Conservation (phyloP, 345 rosid genomes). For the Balakata baccata region DNA sequence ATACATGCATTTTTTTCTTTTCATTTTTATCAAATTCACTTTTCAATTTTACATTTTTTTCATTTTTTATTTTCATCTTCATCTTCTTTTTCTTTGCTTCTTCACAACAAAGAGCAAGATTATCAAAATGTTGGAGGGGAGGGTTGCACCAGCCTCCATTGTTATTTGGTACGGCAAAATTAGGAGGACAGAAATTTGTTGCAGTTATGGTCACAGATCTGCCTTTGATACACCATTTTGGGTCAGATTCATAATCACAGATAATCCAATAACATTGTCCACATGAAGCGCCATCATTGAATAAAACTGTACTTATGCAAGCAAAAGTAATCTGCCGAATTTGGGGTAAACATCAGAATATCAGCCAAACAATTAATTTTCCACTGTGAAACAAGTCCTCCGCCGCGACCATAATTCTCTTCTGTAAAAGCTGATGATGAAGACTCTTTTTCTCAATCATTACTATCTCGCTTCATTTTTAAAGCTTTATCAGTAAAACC, state of each 20-base stretch:
- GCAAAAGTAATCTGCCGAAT: conserved; percentile 28
- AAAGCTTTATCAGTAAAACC: not conserved
- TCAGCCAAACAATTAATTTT: conserved; percentile 23
- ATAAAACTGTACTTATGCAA: conserved; percentile 33
- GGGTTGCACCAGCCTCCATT: conserved; percentile 99
- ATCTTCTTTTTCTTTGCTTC: no score
- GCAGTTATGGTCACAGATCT: conserved; percentile 24
- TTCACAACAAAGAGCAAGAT: no score
- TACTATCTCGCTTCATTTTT: not conserved
- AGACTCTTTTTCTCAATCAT: conserved; percentile 8
- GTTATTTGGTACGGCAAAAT: conserved; percentile 56
- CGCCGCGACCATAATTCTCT: not conserved
- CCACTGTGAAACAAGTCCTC: not conserved
- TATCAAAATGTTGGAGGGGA: conserved; percentile 89
- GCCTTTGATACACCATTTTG: conserved; percentile 32
- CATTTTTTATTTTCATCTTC: no score
- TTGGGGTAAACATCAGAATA: conserved; percentile 41
- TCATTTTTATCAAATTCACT: no score
- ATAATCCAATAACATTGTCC: conserved; percentile 27
- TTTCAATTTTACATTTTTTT: no score
- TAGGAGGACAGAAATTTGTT: conserved; percentile 37
- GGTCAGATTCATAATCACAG: conserved; percentile 23
- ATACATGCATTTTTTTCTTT: no score
- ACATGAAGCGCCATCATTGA: conserved; percentile 33
- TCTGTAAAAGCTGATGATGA: conserved; percentile 15